Percentiles rank a stretch among this genome's conserved stretches.
Evolutionary conservation across 2,329 filamentous ascomycete genomes (phyloP).

Genomic region (Ambrosiella xylebori): DNA sequence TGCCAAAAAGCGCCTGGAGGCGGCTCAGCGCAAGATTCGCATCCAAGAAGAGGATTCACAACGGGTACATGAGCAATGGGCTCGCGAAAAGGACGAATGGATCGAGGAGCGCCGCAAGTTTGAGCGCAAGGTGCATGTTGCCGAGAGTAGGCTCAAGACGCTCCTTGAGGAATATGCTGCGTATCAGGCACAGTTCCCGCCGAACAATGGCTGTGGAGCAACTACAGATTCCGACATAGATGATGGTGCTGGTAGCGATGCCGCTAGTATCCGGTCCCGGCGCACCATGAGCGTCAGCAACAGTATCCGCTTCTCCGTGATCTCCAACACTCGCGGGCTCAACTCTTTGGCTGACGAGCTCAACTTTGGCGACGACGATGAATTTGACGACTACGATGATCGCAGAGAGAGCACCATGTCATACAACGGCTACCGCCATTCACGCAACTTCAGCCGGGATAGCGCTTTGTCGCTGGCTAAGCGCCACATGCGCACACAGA

Average conservation of each 20-base stretch:
- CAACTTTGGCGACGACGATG: conserved; percentile 66
- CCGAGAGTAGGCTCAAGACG: conserved; percentile 67
- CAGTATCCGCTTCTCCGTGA: conserved; percentile 55
- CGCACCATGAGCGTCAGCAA: conserved; percentile 54
- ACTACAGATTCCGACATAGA: conserved; percentile 42
- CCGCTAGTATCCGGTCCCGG: conserved; percentile 41
- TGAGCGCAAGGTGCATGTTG: conserved; percentile 76
- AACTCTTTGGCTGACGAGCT: conserved; percentile 84
- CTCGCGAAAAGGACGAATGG: conserved; percentile 70
- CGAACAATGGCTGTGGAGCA: conserved; percentile 19
- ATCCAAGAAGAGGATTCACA: conserved; percentile 70
- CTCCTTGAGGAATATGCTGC: conserved; percentile 75
- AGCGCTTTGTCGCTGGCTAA: conserved; percentile 28
- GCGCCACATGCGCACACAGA: conserved; percentile 38
- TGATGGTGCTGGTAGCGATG: conserved; percentile 51
- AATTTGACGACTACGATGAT: conserved; percentile 47
- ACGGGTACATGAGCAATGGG: conserved; percentile 63
- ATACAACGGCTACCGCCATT: conserved; percentile 27
- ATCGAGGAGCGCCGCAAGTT: conserved; percentile 64
- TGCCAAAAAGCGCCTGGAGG: conserved; percentile 59
- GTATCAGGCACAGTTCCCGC: conserved; percentile 37
- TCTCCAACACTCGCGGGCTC: conserved; percentile 38
- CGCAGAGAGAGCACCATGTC: conserved; percentile 42
- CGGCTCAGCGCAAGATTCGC: conserved; percentile 58
- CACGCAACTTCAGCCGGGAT: conserved; percentile 39